phyloP scores from a whole-genome alignment of 768 basidiomycete genomes.

The Lepiota subincarnata region DNA sequence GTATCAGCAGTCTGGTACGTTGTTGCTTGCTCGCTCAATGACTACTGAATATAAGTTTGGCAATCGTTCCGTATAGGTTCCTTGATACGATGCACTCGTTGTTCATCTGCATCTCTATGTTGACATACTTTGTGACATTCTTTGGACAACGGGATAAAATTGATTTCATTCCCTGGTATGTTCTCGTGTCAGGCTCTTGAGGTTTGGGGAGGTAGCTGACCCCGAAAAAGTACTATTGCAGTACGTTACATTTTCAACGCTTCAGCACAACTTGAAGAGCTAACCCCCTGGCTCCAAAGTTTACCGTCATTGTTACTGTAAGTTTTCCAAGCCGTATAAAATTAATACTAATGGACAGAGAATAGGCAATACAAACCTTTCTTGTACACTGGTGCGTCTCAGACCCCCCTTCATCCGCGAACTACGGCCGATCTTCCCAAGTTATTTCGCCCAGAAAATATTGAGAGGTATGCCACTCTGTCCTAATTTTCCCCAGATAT shows the following conservation, averaged over 20 bases:
- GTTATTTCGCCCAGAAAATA: conserved; percentile 18
- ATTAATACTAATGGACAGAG: background rate
- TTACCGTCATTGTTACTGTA: conserved; percentile 32
- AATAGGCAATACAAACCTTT: conserved; percentile 42
- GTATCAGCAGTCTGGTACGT: conserved; percentile 26
- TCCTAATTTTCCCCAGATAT: conserved; percentile 2
- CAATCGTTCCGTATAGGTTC: conserved; percentile 19
- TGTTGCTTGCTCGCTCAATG: background rate
- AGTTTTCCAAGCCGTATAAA: background rate
- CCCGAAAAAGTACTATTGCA: conserved; percentile 30
- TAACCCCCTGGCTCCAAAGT: conserved; percentile 20
- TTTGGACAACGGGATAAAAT: conserved; percentile 36
- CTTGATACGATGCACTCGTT: conserved; percentile 38
- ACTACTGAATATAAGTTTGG: background rate
- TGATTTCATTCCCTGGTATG: conserved; percentile 43
- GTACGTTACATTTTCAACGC: conserved; percentile 24
- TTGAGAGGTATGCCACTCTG: conserved; percentile 7
- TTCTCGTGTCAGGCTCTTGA: background rate
- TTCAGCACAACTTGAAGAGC: background rate
- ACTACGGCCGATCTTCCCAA: background rate
- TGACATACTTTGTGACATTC: conserved; percentile 39
- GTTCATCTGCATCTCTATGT: conserved; percentile 36
- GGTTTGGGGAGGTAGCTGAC: background rate
- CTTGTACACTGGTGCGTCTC: conserved; percentile 46
- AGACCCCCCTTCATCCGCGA: background rate